Base-by-base conservation (phyloP, 2,329 filamentous ascomycete species). In the Neofusicoccum cordaticola region DNA sequence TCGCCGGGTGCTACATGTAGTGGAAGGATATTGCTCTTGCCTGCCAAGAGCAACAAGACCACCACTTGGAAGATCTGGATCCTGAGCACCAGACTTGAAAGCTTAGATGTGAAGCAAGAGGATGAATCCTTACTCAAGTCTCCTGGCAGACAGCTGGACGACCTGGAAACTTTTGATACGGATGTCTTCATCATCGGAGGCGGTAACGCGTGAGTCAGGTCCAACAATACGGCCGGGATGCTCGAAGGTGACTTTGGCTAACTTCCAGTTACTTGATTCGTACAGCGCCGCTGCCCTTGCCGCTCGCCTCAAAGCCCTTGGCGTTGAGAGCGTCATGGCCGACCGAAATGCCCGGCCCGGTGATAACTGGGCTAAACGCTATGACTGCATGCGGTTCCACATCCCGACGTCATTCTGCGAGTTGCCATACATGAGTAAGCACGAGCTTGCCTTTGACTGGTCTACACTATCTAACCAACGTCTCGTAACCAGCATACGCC, bases 291-390 rank as follows among this genome's bases (percentile, higher is more conserved):
- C 76, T 0, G 62, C 71, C 7, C 70, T 76, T 1, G 74, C 77
- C 0, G 77, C 77, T 0, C 74, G 78, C 2, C 70, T 80, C 7
- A 80, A 81, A 53, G 74, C 78, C 0, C 47, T 80, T 0, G 72
- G 71, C 0, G 71, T 79, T 0, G 73, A 76, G 8, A 74, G 68
- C 44, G 58, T 80, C 15, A 72, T 80, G n/a, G 61, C 75, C 7
- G 78, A 81, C 17, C 69, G 69, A 5, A 77, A 79, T 17, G 45
- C 71, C 2, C 67, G 69, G 1, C 67, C 74, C 0, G 79, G 79
- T 1, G 78, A 80, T 64, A 80, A 77, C 64, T 81, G 79, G 79
- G 68, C 69, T 0, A 64, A 69, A 3, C 73, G 79, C 1, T 80
- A 81, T 53, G 78, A 80, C 57, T 74, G 22, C 48, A 60, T 67